Evolutionary conservation across 441 rosid genomes (phyloP).

Genomic region (Euphorbia celastroides): DNA sequence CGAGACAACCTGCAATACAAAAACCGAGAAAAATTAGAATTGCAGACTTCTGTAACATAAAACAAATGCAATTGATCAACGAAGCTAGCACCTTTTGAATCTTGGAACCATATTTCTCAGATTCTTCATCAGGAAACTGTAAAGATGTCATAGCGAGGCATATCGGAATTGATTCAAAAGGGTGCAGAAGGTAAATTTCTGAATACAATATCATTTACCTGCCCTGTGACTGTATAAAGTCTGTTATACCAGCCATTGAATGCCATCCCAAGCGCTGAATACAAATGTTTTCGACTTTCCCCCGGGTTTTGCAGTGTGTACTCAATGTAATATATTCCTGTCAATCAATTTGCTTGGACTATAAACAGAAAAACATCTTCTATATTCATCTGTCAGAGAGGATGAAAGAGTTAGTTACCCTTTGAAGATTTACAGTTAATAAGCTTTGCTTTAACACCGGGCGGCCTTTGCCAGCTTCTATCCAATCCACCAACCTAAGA

Average conservation of each 20-base stretch:
- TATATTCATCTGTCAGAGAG: neutral
- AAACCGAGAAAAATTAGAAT: neutral
- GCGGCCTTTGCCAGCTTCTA: constrained; percentile 87
- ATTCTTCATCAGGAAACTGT: constrained; percentile 66
- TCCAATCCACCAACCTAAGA: constrained; percentile 84
- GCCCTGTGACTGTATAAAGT: constrained; percentile 86
- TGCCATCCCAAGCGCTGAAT: constrained; percentile 83
- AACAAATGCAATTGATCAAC: neutral
- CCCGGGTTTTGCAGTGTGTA: constrained; percentile 88
- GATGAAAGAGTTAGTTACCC: constrained; percentile 38
- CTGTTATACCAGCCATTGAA: constrained; percentile 90
- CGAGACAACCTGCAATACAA: constrained; percentile 52
- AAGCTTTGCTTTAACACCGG: constrained; percentile 82
- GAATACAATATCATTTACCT: constrained; percentile 32
- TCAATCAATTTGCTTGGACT: neutral
- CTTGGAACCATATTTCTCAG: constrained; percentile 52
- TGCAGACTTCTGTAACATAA: neutral
- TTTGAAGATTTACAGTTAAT: constrained; percentile 58
- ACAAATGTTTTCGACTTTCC: constrained; percentile 60
- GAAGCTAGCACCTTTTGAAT: constrained; percentile 51
- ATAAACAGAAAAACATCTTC: neutral
- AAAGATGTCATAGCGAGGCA: neutral
- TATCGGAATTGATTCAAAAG: neutral
- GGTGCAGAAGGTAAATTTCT: neutral
- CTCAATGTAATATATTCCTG: constrained; percentile 91